Evolutionary conservation across 495 filamentous ascomycete genomes (phyloP).

Genomic region (Penicillium fimorum): DNA sequence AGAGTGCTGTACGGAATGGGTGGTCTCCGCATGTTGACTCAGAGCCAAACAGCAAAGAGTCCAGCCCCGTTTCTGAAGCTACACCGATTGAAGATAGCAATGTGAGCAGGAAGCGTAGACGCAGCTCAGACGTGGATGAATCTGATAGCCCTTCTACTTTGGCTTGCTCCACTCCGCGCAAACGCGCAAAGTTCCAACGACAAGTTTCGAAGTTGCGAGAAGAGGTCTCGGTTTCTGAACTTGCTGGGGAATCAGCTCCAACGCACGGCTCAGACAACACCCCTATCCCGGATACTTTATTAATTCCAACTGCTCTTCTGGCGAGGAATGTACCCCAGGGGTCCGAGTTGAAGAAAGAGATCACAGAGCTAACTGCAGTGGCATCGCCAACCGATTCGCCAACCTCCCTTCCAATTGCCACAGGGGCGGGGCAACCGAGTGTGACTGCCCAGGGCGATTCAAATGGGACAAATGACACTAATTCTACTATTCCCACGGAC

Average conservation of each 20-base stretch:
- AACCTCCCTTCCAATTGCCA: constrained; percentile 3
- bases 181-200: constrained; percentile 38
- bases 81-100: constrained; percentile 14
- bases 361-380: constrained; percentile 11
- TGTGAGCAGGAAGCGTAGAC: constrained; percentile 45
- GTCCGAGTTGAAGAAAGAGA: constrained; percentile 22
- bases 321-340: constrained; percentile 7
- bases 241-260: constrained; percentile 17
- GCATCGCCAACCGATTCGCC: constrained; percentile 3
- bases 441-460: constrained; percentile 1
- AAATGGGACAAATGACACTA: constrained; percentile 6
- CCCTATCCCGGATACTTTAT: constrained; percentile 16
- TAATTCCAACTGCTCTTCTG: constrained; percentile 5
- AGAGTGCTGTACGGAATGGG: constrained; percentile 71
- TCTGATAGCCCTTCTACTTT: constrained; percentile 28
- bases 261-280: constrained; percentile 18
- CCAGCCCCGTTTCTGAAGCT: constrained; percentile 37
- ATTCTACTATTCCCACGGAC: constrained; percentile 18
- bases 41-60: constrained; percentile 33
- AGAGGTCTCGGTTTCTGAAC: constrained; percentile 38
- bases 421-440: constrained; percentile 2
- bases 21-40: constrained; percentile 60
- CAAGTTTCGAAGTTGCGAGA: constrained; percentile 43
- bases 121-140: constrained; percentile 34
- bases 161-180: constrained; percentile 34